Evolutionary conservation across 352 stramenopile species (phyloP).

Genomic region (Globisporangium viniferum): DNA sequence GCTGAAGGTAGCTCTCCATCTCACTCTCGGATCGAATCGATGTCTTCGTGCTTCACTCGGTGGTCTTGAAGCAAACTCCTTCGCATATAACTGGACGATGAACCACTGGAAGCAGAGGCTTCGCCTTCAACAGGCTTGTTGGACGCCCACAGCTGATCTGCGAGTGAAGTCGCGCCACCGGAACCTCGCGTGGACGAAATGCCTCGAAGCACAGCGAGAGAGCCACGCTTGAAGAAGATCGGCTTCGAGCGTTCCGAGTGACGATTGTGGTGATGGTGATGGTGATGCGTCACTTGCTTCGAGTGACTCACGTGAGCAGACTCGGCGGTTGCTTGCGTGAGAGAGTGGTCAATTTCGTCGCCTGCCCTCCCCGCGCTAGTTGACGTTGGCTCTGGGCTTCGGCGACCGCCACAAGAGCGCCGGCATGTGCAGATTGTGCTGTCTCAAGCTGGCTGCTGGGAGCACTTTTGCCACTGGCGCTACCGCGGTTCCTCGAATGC

Average conservation of each 20-base stretch:
- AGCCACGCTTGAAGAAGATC: not conserved
- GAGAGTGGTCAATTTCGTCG: not conserved
- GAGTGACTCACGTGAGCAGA: not conserved
- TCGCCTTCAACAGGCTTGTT: too few species aligned
- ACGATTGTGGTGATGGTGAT: not conserved
- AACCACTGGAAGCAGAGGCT: not conserved
- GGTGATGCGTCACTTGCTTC: not conserved
- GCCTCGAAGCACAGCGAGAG: not conserved
- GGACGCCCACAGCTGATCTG: conserved; percentile 10
- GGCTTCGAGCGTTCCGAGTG: not conserved
- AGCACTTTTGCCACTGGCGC: not conserved
- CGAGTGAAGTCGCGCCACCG: not conserved
- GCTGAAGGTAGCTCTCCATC: not conserved
- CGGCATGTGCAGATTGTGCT: not conserved
- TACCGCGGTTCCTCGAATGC: not conserved
- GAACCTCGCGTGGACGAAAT: not conserved
- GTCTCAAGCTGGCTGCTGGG: not conserved
- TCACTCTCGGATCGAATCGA: conserved; percentile 1
- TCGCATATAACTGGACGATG: not conserved
- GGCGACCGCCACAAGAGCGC: not conserved
- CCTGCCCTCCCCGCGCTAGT: too few species aligned
- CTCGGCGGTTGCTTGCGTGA: not conserved
- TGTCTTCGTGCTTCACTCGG: not conserved
- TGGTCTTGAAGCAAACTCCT: not conserved
- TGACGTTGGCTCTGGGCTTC: not conserved